Base-by-base conservation (phyloP, 345 rosid species). In the Firmiana major region DNA sequence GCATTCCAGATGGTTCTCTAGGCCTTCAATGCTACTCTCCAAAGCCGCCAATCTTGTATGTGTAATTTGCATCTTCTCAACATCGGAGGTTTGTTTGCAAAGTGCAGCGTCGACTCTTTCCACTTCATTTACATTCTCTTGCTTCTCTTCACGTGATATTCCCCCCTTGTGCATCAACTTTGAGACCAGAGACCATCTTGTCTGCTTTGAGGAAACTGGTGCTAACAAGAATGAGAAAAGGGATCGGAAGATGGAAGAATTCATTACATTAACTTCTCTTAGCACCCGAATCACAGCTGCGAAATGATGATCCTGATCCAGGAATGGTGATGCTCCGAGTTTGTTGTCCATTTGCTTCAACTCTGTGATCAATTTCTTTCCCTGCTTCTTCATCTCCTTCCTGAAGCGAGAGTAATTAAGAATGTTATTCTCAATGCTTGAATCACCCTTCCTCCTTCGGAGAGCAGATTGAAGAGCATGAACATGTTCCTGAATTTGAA, bases 351-450 rank as follows among this genome's bases (percentile, higher is more conserved):
- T 86, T 62, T 91, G 90, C 81, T 88, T 94, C 75, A 90, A 54
- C 3, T 77, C 38, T 3, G 78, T 75, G 9, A 87, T 81, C 74
- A 81, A 76, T 77, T 82, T 92, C 66, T 79, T 87, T 28, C 85
- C 88, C 49, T 87, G 89, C 57, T 85, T 92, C 75, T 82, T 89
- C 89, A 81, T 82, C 78, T 84, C 87, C 80, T 87, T 89, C 74
- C 90, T 83, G 78, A 89, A 82, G 68, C 73, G 75, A 54, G 22
- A 77, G 75, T 86, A 91, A 7, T 71, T 42, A 0, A 74, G 55
- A 36, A 83, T 63, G 22, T 64, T 57, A 6, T 51, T 75, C 79
- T 85, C 81, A 2, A 84, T 57, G 73, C 83, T 82, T 0, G 83
- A 76, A 60, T 81, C 84, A 22, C 85, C 79, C 53, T 84, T 90